Evolutionary conservation across 768 basidiomycete species (phyloP).

Genomic region (Leccinum variicolor): DNA sequence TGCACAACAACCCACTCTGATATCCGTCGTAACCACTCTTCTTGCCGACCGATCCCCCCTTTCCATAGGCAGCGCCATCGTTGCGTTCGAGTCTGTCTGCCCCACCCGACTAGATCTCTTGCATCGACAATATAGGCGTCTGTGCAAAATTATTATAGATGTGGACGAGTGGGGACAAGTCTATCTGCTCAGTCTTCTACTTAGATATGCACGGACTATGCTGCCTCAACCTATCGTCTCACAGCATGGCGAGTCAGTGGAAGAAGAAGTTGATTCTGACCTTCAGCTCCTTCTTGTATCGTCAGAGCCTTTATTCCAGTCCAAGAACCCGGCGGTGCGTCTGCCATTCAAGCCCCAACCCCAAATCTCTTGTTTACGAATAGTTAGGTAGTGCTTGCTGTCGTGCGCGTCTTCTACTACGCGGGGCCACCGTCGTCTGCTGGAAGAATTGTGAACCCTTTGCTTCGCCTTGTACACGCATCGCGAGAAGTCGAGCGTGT

Average conservation of each 20-base stretch:
- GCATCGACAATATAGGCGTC: conserved; percentile 82
- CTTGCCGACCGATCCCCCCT: conserved; percentile 79
- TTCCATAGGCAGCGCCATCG: conserved; percentile 80
- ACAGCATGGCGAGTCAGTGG: conserved; percentile 27
- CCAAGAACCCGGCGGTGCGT: conserved; percentile 82
- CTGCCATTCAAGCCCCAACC: background rate
- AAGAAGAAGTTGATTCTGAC: conserved; percentile 76
- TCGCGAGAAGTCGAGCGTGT: conserved; percentile 76
- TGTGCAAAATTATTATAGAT: conserved; percentile 83
- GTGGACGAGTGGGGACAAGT: conserved; percentile 98
- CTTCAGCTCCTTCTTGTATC: conserved; percentile 69
- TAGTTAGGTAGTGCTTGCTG: conserved; percentile 75
- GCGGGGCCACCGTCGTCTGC: conserved; percentile 55
- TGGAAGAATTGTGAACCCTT: conserved; percentile 59
- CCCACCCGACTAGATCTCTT: conserved; percentile 84
- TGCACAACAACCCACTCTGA: conserved; percentile 66
- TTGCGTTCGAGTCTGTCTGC: conserved; percentile 86
- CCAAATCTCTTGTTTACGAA: background rate
- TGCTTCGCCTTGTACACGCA: conserved; percentile 66
- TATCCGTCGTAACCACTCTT: conserved; percentile 61
- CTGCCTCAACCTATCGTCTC: conserved; percentile 55
- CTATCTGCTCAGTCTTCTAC: conserved; percentile 69
- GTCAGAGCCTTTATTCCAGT: conserved; percentile 77
- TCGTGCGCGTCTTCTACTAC: conserved; percentile 71
- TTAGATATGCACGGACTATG: conserved; percentile 84